Evolutionary conservation across 1,139 yeast genomes (phyloP).

Genomic region (Nadsonia starkeyi-henricii): DNA sequence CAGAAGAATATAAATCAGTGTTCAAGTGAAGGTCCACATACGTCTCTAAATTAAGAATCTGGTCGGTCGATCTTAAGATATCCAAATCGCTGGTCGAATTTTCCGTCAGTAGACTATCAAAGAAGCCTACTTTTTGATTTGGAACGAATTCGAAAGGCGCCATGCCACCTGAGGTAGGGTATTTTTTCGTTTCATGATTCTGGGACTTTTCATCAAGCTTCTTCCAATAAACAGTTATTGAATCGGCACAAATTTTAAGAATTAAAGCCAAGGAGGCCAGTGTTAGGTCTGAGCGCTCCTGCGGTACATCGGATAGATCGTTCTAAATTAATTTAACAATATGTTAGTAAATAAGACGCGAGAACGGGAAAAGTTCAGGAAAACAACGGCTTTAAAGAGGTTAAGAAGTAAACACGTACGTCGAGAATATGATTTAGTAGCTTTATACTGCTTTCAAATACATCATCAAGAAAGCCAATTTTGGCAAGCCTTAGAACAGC

Average conservation of each 20-base stretch:
- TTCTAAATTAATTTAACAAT: background rate
- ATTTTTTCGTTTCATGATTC: too few species aligned
- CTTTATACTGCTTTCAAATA: constrained; percentile 6
- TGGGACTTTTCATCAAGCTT: constrained; percentile 1
- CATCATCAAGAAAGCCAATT: constrained; percentile 6
- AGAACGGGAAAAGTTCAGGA: too few species aligned
- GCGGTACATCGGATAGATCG: background rate
- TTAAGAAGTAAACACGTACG: too few species aligned
- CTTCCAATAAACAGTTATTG: constrained; percentile 2
- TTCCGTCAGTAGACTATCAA: too few species aligned
- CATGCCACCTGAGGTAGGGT: too few species aligned
- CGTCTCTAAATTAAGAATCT: background rate
- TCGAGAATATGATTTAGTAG: constrained; percentile 5
- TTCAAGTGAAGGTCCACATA: constrained; percentile 6
- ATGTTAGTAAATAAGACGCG: background rate
- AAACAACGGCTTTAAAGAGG: too few species aligned
- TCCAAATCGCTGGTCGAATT: too few species aligned
- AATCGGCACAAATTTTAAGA: constrained; percentile 4
- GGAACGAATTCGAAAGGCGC: too few species aligned
- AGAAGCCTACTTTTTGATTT: too few species aligned
- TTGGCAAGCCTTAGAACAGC: constrained; percentile 6
- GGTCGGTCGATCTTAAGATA: background rate
- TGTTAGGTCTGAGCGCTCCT: background rate
- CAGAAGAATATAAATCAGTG: constrained; percentile 1
- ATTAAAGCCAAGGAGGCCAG: background rate